Evolutionary conservation across 2,329 filamentous ascomycete genomes (phyloP), one percentile per base, ranked within the genome.

Genomic region (Lecanicillium sp.): DNA sequence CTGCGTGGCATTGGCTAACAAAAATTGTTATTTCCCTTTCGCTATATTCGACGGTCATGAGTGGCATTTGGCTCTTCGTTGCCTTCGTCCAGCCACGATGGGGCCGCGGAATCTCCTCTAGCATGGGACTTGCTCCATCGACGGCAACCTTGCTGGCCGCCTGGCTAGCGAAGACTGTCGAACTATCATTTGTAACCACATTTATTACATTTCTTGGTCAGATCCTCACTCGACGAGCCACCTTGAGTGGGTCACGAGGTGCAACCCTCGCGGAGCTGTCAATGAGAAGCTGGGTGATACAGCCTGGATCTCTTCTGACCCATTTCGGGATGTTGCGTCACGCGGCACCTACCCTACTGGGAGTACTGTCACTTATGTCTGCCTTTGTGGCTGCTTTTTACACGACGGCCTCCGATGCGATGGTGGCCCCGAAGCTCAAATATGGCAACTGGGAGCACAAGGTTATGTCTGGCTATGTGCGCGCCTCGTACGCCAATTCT

Each of bases 201-300:
- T 86, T 88, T 51, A 83, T 90, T 1, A 77, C 83, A 0, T 86
- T 86, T 47, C 61, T 90, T 0, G 87, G 87, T 0, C 87, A 93
- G 60, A 77, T 86, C 0, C 66, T 91, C 14, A 88, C 79, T n/a
- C 74, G 84, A 17, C 70, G 84, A 47, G 83, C 86, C 0, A 76
- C 87, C 48, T 73, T 75, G 20, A 76, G 73, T 46, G 69, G 73
- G 8, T 76, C 79, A 0, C 67, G 70, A 3, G 87, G 87, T 2
- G 76, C 90, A 50, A 87, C 81, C 0, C 73, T 91, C 14, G 83
- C 87, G 0, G 86, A 91, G 58, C 79, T 90, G 69, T 83, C 77
- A 14, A 89, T 91, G 84, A 75, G 86, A 39, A 77, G 77, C 36
- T 91, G 86, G 87, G 76, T 84, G 17, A 78, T 83, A 39, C 80